A percentile compares a stretch with the other conserved stretches of the same genome.
These are phyloP conservation scores for Boletus pseudo-olivaceus DNA, from an alignment of 768 basidiomycete genomes.

Conservation along the genomic window DNA sequence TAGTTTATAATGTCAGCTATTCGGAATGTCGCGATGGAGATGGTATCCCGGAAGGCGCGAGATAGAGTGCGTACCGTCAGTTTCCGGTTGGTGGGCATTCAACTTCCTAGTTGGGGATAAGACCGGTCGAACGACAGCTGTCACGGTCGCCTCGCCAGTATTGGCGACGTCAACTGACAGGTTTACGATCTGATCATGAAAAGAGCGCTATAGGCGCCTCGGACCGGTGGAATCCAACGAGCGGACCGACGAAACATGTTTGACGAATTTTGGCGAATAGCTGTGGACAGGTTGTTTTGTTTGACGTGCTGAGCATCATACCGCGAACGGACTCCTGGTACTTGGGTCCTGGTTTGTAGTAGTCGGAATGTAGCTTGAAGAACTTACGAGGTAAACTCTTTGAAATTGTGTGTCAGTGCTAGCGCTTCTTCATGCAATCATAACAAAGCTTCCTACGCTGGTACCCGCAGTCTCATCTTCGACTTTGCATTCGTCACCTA, in stretches of 20 bases:
- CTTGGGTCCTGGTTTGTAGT: neutral
- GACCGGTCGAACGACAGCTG: neutral
- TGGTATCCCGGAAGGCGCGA: neutral
- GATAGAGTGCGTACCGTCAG: neutral
- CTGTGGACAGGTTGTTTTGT: neutral
- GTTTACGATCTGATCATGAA: neutral
- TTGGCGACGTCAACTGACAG: neutral
- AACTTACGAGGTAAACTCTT: neutral
- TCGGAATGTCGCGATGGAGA: neutral
- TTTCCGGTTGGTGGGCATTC: neutral
- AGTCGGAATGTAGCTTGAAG: neutral
- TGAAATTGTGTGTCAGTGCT: neutral
- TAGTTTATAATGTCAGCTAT: neutral
- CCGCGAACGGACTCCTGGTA: neutral
- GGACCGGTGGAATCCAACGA: neutral
- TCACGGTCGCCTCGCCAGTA: neutral
- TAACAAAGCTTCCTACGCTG: neutral
- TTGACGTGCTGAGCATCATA: neutral
- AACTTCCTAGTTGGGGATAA: neutral
- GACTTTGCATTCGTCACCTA: neutral
- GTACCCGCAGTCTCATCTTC: neutral
- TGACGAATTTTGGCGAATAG: neutral
- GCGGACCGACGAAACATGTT: neutral
- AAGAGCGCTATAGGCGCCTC: neutral
- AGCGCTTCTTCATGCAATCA: neutral